These are phyloP conservation scores for Stellera chamaejasme DNA, from an alignment of 345 rosid genomes.

Conservation along the genomic window DNA sequence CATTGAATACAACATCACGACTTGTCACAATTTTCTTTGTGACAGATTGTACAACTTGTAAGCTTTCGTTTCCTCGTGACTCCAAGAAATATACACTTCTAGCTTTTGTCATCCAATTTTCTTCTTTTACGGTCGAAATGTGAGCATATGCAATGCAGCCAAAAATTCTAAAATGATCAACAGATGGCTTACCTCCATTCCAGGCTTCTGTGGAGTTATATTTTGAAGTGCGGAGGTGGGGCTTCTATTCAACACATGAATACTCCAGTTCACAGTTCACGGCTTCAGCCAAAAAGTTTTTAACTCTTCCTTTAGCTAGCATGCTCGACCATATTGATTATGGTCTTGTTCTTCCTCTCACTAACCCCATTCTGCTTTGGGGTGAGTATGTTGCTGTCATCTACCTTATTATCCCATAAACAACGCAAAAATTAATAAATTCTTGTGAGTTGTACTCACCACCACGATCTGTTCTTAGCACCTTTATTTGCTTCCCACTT, in stretches of 20 bases:
- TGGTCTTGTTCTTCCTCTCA: neutral
- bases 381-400: neutral
- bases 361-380: neutral
- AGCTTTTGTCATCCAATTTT: neutral
- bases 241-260: neutral
- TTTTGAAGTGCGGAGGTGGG: neutral
- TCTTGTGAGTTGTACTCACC: neutral
- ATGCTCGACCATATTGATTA: neutral
- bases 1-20: too few relatives aligned
- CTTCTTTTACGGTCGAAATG: neutral
- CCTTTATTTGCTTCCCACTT: neutral
- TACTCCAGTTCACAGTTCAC: neutral
- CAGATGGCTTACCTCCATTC: too few relatives aligned
- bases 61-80: neutral
- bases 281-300: constrained; percentile 2
- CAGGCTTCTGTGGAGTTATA: neutral
- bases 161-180: too few relatives aligned
- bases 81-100: neutral
- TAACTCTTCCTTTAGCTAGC: neutral
- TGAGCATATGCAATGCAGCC: too few relatives aligned
- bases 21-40: too few relatives aligned
- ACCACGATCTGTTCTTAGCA: neutral
- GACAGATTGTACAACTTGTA: too few relatives aligned
- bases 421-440: neutral
- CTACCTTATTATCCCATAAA: neutral